phyloP scores from a whole-genome alignment of 305 asterid species.

The Ruellia speciosa region DNA sequence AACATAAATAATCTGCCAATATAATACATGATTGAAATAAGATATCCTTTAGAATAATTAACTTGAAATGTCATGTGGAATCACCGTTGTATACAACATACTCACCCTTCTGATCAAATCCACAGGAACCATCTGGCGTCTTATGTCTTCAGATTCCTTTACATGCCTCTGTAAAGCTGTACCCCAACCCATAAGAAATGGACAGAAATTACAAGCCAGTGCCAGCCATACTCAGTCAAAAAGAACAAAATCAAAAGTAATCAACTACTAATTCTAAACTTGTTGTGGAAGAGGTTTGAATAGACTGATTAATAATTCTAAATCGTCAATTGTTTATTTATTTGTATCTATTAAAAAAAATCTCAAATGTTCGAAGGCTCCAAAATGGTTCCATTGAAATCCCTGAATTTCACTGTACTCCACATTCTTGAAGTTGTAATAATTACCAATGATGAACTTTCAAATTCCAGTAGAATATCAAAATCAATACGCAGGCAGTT shows the following conservation, averaged over 20 bases:
- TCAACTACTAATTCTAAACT: not conserved
- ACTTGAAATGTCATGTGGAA: slow-evolving; percentile 1
- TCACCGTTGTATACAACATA: not conserved
- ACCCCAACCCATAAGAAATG: slow-evolving; percentile 14
- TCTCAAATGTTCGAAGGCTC: too few relatives aligned
- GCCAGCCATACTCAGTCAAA: slow-evolving; percentile 8
- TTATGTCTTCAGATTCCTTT: slow-evolving; percentile 74
- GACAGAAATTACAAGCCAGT: slow-evolving; percentile 4
- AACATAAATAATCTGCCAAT: not conserved
- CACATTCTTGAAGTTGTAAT: too few relatives aligned
- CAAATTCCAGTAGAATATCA: too few relatives aligned
- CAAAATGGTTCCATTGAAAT: too few relatives aligned
- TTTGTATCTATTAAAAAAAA: too few relatives aligned
- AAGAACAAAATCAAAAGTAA: slow-evolving; percentile 1
- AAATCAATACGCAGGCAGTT: too few relatives aligned
- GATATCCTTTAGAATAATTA: slow-evolving; percentile 4
- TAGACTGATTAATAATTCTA: too few relatives aligned
- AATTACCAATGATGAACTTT: too few relatives aligned
- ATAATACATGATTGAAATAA: not conserved
- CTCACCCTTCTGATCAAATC: slow-evolving; percentile 77
- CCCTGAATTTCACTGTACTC: too few relatives aligned
- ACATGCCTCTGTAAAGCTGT: slow-evolving; percentile 44
- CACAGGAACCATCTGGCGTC: slow-evolving; percentile 67
- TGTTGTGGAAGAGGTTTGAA: not conserved
- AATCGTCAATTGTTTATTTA: not conserved